These are phyloP conservation scores for Neoscytalidium dimidiatum DNA, from an alignment of 2,329 filamentous ascomycete species.

Conservation along the genomic window DNA sequence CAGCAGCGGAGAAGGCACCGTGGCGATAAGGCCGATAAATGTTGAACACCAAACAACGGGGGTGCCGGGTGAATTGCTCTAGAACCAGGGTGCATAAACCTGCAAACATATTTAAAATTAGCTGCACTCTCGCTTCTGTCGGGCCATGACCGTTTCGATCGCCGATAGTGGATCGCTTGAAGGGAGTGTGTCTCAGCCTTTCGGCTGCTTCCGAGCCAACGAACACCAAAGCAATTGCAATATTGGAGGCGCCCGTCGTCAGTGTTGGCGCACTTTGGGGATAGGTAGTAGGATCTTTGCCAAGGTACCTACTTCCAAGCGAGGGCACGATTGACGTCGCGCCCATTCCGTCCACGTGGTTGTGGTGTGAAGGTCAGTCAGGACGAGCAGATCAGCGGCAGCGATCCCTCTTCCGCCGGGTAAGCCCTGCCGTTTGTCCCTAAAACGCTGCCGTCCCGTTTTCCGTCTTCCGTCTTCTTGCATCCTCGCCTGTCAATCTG, in stretches of 20 bases:
- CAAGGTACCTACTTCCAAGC: neutral
- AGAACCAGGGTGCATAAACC: neutral
- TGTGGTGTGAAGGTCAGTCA: conserved; percentile 12
- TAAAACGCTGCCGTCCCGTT: neutral
- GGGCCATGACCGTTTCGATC: conserved; percentile 7
- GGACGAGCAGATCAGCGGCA: neutral
- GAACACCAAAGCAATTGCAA: neutral
- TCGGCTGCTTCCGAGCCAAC: conserved; percentile 11
- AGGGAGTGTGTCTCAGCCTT: neutral
- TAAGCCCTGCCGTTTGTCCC: neutral
- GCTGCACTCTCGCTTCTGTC: conserved; percentile 6
- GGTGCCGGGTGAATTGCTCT: neutral
- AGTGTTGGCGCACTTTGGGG: neutral
- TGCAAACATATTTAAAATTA: conserved; percentile 3
- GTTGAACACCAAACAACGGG: neutral
- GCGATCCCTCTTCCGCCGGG: neutral
- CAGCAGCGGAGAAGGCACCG: neutral
- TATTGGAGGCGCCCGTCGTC: neutral
- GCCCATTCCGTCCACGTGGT: conserved; percentile 1
- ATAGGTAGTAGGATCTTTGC: neutral
- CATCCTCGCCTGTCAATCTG: neutral
- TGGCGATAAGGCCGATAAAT: neutral
- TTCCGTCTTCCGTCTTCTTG: neutral
- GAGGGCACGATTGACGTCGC: neutral
- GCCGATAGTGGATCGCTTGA: conserved; percentile 2